Evolutionary conservation across 108 stramenopile species (phyloP).

Genomic region (Nitzschia sp.): DNA sequence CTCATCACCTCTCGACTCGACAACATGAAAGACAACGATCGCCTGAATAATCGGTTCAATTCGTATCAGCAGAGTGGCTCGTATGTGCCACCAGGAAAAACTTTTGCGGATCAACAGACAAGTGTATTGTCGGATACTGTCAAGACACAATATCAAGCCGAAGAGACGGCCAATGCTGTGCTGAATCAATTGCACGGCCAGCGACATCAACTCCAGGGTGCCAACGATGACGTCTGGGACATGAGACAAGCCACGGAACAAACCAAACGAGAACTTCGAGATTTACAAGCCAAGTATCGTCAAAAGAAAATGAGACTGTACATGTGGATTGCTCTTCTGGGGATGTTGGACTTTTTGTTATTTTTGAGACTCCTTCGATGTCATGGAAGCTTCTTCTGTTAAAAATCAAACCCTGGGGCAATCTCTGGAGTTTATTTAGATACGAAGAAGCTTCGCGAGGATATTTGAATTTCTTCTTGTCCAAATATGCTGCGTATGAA

Average conservation of each 20-base stretch:
- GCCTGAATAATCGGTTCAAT: constrained; percentile 41
- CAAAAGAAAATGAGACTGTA: constrained; percentile 71
- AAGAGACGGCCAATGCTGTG: constrained; percentile 77
- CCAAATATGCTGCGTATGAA: too few species aligned
- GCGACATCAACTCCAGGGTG: constrained; percentile 79
- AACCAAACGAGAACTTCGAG: constrained; percentile 72
- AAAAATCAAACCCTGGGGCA: too few species aligned
- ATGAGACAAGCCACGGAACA: constrained; percentile 76
- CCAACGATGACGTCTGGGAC: constrained; percentile 83
- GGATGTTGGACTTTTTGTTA: constrained; percentile 62
- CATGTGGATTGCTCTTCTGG: constrained; percentile 64
- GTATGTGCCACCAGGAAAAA: constrained; percentile 56
- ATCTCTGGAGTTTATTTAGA: too few species aligned
- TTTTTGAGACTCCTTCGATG: constrained; percentile 79
- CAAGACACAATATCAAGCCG: constrained; percentile 79
- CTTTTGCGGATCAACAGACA: constrained; percentile 80
- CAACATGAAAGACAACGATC: constrained; percentile 19
- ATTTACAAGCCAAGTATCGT: constrained; percentile 71
- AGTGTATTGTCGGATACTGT: constrained; percentile 73
- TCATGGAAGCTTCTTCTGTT: constrained; percentile 85
- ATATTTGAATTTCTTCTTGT: too few species aligned
- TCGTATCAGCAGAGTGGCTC: constrained; percentile 41
- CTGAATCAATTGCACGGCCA: constrained; percentile 75
- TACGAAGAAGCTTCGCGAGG: too few species aligned
- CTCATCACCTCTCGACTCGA: too few species aligned